Base-by-base conservation (phyloP, 192 early-diverging fungal genomes). In the Coemansia sp. region DNA sequence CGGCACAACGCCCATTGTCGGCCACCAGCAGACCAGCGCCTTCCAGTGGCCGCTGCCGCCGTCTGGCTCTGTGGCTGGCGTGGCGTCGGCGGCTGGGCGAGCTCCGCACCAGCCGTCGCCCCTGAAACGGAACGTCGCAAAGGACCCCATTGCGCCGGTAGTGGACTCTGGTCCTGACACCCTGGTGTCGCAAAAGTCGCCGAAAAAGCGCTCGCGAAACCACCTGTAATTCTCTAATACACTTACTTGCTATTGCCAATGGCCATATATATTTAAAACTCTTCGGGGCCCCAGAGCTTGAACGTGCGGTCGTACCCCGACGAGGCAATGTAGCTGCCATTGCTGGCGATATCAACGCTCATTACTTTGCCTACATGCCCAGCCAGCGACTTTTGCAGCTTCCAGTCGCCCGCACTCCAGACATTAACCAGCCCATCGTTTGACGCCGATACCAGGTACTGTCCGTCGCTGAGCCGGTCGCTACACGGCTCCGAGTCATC, bases 351-450 rank as follows among this genome's bases (percentile, higher is more conserved):
- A 76, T 99, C 97, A 13, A 94, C 78, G 48, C 90, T 82, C 85
- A 93, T 93, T 1, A 99, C 92, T 70, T 94, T 95, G 59, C 92
- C 91, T 43, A 94, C 91, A 60, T 96, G 88, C 0, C 95, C 96
- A 16, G 88, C 84, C 55, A 99, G 82, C 37, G 88, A 90, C 67
- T 92, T 94, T 60, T 96, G 78, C 52, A 94, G 86, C 72, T 93
- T 94, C 86, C 88, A 99, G 72, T 98, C 95, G 39, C 95, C 97
- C 14, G 88, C 90, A 25, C 90, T 90, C 92, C 94, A 99, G 6
- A 99, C 73, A 71, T 95, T 99, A 48, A 95, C 85, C 8, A 92
- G 87, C 0, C 95, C 94, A 65, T 99, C 97, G 72, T 94, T 96
- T 37, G 90, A 89, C 12, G 86, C 80, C 41, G 88, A 88, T 0